Conservation (phyloP, 352 stramenopile genomes). For the Globisporangium okanoganense region DNA sequence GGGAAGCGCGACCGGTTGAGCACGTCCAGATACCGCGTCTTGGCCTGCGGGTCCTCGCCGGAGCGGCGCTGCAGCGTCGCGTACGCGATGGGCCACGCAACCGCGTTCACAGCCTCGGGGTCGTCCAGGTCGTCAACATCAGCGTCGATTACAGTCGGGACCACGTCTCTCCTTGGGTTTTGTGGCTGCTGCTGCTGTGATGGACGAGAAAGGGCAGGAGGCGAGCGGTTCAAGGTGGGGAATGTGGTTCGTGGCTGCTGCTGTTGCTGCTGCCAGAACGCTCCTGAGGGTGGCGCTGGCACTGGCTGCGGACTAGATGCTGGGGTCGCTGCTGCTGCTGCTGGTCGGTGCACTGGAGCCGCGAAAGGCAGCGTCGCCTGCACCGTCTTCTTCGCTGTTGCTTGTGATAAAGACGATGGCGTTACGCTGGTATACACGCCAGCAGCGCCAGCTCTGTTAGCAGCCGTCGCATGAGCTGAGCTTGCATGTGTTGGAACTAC, state of each 20-base stretch:
- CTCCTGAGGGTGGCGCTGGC: constrained; percentile 3
- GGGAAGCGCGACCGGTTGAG: constrained; percentile 31
- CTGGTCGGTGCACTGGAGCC: constrained; percentile 5
- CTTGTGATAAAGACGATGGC: not conserved
- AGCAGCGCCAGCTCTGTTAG: not conserved
- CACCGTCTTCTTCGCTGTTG: constrained; percentile 36
- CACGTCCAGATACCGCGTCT: constrained; percentile 55
- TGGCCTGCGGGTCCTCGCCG: constrained; percentile 54
- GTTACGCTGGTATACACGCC: not conserved
- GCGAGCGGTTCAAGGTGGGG: not conserved
- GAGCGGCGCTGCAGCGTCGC: constrained; percentile 17
- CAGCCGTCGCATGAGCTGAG: not conserved
- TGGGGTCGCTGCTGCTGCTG: not conserved
- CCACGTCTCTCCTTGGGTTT: not conserved
- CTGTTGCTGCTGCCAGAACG: constrained; percentile 4
- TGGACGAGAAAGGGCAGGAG: not conserved
- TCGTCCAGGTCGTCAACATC: constrained; percentile 10
- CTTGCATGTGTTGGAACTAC: not conserved
- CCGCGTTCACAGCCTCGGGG: not conserved
- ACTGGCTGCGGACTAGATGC: constrained; percentile 10
- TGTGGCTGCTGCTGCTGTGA: not conserved
- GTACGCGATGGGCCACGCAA: constrained; percentile 13
- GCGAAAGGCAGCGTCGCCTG: constrained; percentile 67
- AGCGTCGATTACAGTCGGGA: not conserved
- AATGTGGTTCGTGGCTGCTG: not conserved